Percentiles rank a stretch among this genome's conserved stretches.
These are phyloP conservation scores for Wickerhamomyces bisporus DNA, from an alignment of 805 yeast genomes.

Conservation along the genomic window DNA sequence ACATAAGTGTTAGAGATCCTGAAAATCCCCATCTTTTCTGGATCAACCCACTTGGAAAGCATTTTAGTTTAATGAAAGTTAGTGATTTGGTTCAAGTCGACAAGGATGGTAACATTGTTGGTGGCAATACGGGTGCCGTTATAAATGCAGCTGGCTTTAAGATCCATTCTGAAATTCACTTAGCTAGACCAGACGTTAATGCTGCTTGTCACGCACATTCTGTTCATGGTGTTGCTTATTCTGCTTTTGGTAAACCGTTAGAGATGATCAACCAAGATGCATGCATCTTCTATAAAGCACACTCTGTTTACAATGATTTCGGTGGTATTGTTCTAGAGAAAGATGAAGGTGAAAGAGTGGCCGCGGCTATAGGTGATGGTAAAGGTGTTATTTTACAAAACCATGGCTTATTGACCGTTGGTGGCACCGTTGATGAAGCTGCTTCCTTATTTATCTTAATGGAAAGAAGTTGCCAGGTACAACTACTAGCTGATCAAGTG, in stretches of 20 bases:
- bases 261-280: constrained; percentile 82
- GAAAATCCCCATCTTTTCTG: constrained; percentile 75
- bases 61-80: constrained; percentile 56
- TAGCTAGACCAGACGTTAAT: constrained; percentile 62
- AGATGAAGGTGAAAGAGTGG: constrained; percentile 58
- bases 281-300: constrained; percentile 60
- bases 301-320: constrained; percentile 60
- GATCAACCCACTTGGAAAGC: constrained; percentile 86
- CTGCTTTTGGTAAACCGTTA: constrained; percentile 58
- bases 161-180: constrained; percentile 64
- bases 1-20: constrained; percentile 82
- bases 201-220: constrained; percentile 75
- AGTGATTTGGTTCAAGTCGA: constrained; percentile 61
- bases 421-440: constrained; percentile 69
- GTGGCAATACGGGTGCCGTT: constrained; percentile 48
- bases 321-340: constrained; percentile 75
- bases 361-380: constrained; percentile 51
- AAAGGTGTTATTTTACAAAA: constrained; percentile 59
- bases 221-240: constrained; percentile 57
- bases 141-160: constrained; percentile 68
- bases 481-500: constrained; percentile 54
- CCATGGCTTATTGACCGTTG: constrained; percentile 71
- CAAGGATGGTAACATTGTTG: constrained; percentile 54
- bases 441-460: constrained; percentile 58
- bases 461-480: constrained; percentile 65